These are phyloP conservation scores for Kwoniella pini DNA, from an alignment of 768 basidiomycete species.

Conservation along the genomic window DNA sequence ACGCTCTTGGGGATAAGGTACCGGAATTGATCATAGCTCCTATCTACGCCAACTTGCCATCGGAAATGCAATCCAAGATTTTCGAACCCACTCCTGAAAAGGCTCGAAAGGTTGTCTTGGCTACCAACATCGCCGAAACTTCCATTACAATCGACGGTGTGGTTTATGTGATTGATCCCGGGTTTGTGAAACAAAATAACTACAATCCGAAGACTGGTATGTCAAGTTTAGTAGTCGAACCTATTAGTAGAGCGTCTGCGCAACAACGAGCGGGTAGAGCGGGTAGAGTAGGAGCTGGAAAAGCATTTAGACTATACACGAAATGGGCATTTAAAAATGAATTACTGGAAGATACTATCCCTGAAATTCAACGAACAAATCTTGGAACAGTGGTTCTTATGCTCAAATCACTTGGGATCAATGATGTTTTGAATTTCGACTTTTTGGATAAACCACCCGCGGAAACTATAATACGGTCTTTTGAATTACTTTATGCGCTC, in stretches of 20 bases:
- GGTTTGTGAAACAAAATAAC: slow-evolving; percentile 98
- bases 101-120: slow-evolving; percentile 93
- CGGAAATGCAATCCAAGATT: slow-evolving; percentile 99
- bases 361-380: slow-evolving; percentile 99
- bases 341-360: slow-evolving; percentile 93
- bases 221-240: slow-evolving; percentile 94
- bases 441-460: slow-evolving; percentile 98
- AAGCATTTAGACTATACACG: slow-evolving; percentile 96
- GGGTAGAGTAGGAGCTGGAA: slow-evolving; percentile 95
- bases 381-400: slow-evolving; percentile 91
- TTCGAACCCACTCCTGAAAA: slow-evolving; percentile 98
- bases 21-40: slow-evolving; percentile 92
- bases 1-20: slow-evolving; percentile 93
- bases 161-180: slow-evolving; percentile 98
- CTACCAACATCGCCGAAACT: slow-evolving; percentile 99
- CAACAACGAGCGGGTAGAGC: slow-evolving; percentile 96
- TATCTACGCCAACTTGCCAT: slow-evolving; percentile 98
- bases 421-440: slow-evolving; percentile 96
- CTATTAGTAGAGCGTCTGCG: slow-evolving; percentile 95
- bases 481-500: slow-evolving; percentile 90
- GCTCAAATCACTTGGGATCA: slow-evolving; percentile 95
- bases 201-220: slow-evolving; percentile 98
- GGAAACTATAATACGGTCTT: slow-evolving; percentile 91
- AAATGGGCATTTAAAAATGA: slow-evolving; percentile 98
- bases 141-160: slow-evolving; percentile 99